phyloP scores from a whole-genome alignment of 257 asterid species.

The Gentiana dahurica region DNA sequence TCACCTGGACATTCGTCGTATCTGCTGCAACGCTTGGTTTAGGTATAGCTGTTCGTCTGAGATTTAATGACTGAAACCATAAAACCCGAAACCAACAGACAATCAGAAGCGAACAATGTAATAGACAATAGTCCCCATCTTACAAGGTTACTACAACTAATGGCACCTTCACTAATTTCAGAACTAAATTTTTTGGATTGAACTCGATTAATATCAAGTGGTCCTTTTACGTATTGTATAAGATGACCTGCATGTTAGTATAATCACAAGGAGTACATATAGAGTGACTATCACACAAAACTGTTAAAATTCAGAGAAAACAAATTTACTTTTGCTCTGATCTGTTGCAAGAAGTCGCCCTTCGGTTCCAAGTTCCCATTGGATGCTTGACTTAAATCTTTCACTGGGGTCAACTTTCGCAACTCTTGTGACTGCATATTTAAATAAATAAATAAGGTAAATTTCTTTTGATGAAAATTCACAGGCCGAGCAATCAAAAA shows the following conservation, averaged over 20 bases:
- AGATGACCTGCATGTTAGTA: no score
- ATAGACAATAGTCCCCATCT: no score
- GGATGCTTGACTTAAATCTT: conserved; percentile 23
- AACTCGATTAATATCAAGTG: background rate
- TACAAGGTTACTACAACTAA: background rate
- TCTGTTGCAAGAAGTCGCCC: conserved; percentile 86
- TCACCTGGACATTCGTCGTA: conserved; percentile 49
- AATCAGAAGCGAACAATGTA: no score
- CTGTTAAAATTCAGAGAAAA: background rate
- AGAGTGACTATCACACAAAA: conserved; percentile 1
- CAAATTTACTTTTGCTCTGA: conserved; percentile 65
- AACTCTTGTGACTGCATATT: conserved; percentile 31
- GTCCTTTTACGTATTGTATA: background rate
- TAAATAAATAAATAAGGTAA: conserved; percentile 8
- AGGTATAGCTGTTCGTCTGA: conserved; percentile 54
- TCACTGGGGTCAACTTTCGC: conserved; percentile 27
- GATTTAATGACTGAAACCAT: conserved; percentile 62
- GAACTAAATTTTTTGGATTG: background rate
- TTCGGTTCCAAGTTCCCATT: conserved; percentile 37
- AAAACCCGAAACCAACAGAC: background rate
- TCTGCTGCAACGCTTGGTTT: conserved; percentile 37
- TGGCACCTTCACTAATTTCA: background rate
- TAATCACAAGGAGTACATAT: background rate
- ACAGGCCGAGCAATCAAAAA: background rate
- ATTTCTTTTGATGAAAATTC: conserved; percentile 1